Conservation (phyloP, 148 eudicot genomes). For the Rhododendron vialii region DNA sequence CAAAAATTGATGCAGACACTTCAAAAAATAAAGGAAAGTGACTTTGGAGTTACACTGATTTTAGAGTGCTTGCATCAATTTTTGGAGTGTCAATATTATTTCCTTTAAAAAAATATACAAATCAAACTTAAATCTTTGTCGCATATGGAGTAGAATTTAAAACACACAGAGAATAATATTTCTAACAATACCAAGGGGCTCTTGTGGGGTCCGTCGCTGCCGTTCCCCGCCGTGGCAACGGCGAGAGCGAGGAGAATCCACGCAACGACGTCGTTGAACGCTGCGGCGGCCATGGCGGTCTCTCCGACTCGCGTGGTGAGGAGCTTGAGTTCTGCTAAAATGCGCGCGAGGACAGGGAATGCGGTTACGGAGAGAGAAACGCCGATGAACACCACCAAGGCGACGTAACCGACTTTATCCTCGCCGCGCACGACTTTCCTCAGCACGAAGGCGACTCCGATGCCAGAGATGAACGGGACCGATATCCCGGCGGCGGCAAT, state of each 20-base stretch:
- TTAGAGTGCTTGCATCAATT: no score
- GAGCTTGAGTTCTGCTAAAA: conserved; percentile 46
- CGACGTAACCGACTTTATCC: conserved; percentile 24
- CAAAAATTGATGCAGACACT: no score
- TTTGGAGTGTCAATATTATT: no score
- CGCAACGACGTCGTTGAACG: conserved; percentile 51
- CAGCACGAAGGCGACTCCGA: conserved; percentile 30
- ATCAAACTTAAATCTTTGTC: no score
- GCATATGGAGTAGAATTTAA: no score
- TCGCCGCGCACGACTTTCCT: conserved; percentile 23
- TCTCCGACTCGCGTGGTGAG: conserved; percentile 47
- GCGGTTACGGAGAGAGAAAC: conserved; percentile 49
- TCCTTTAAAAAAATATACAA: no score
- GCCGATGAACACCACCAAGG: conserved; percentile 40
- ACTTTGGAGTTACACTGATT: no score
- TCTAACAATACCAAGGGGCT: conserved; percentile 18
- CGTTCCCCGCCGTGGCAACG: conserved; percentile 38
- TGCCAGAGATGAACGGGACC: conserved; percentile 28
- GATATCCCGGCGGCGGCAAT: conserved; percentile 42
- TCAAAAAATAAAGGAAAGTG: no score
- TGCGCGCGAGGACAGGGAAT: conserved; percentile 55
- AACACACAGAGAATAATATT: neutral
- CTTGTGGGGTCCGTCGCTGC: conserved; percentile 27
- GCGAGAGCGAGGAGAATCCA: conserved; percentile 55
- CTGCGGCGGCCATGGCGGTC: conserved; percentile 54